Evolutionary conservation across 1,284 basidiomycete species (phyloP).

Genomic region (Rhodotorula sp.): DNA sequence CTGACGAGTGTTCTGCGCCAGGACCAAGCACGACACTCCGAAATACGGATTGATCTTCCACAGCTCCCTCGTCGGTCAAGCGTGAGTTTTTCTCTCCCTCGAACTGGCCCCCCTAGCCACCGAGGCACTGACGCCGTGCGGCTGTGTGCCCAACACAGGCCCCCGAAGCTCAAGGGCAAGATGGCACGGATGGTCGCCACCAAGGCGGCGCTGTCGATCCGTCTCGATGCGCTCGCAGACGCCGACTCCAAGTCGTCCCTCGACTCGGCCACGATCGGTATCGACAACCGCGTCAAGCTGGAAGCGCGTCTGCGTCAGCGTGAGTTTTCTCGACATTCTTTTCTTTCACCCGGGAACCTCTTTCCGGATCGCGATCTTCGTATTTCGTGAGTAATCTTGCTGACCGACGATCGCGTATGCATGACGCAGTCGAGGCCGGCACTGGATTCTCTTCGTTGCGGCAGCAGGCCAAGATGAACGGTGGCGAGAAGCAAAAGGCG

Average conservation of each 20-base stretch:
- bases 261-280: constrained; percentile 74
- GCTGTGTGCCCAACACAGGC: constrained; percentile 52
- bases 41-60: constrained; percentile 58
- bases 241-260: constrained; percentile 80
- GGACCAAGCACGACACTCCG: constrained; percentile 95
- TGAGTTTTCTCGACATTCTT: not conserved
- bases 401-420: no score
- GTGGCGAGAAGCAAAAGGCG: constrained; percentile 52
- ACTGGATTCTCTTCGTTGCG: constrained; percentile 60
- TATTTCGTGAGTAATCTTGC: not conserved
- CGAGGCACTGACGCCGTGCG: no score
- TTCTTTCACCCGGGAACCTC: no score
- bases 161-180: constrained; percentile 98
- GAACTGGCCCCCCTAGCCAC: not conserved
- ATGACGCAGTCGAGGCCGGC: constrained; percentile 65
- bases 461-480: constrained; percentile 48
- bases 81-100: not conserved
- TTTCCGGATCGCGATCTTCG: not conserved
- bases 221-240: constrained; percentile 93
- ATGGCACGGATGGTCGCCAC: constrained; percentile 99
- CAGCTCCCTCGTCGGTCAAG: constrained; percentile 93
- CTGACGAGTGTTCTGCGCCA: not conserved
- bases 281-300: constrained; percentile 90
- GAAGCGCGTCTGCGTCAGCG: constrained; percentile 83
- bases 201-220: constrained; percentile 92